These are phyloP conservation scores for Kurtzmaniella fragi DNA, from an alignment of 805 yeast genomes.

Conservation along the genomic window DNA sequence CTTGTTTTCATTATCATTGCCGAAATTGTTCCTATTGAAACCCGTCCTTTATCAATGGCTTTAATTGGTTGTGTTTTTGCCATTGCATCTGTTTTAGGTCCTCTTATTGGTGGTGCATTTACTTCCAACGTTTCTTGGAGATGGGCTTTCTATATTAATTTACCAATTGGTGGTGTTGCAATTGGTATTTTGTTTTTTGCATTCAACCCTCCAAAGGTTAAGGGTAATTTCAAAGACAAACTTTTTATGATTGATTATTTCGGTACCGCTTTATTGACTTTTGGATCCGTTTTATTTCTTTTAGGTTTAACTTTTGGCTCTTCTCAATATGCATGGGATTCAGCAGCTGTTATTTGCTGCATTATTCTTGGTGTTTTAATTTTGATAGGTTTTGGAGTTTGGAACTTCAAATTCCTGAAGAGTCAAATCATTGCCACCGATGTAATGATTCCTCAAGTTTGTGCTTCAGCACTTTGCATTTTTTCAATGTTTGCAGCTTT, in stretches of 20 bases:
- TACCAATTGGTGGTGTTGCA: slow-evolving; percentile 59
- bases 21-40: slow-evolving; percentile 26
- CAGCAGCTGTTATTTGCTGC: slow-evolving; percentile 46
- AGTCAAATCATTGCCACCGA: slow-evolving; percentile 43
- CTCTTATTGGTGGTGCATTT: slow-evolving; percentile 61
- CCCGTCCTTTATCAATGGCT: slow-evolving; percentile 31
- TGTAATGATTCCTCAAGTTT: slow-evolving; percentile 36
- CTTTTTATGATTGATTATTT: slow-evolving; percentile 39
- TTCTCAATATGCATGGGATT: slow-evolving; percentile 46
- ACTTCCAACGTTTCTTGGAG: slow-evolving; percentile 59
- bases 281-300: slow-evolving; percentile 39
- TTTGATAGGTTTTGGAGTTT: slow-evolving; percentile 26
- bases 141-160: slow-evolving; percentile 69
- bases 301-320: slow-evolving; percentile 49
- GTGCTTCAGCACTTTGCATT: slow-evolving; percentile 31
- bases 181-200: slow-evolving; percentile 27
- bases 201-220: slow-evolving; percentile 44
- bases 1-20: slow-evolving; percentile 23
- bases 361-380: slow-evolving; percentile 42
- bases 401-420: slow-evolving; percentile 38
- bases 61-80: slow-evolving; percentile 39
- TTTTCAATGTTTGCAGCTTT: slow-evolving; percentile 32
- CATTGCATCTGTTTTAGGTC: slow-evolving; percentile 51
- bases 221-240: slow-evolving; percentile 31
- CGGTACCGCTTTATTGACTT: slow-evolving; percentile 39